A percentile compares a stretch with the other conserved stretches of the same genome.
Conservation (phyloP, 2,329 filamentous ascomycete species). For the Fusarium pseudoanthophilum region DNA sequence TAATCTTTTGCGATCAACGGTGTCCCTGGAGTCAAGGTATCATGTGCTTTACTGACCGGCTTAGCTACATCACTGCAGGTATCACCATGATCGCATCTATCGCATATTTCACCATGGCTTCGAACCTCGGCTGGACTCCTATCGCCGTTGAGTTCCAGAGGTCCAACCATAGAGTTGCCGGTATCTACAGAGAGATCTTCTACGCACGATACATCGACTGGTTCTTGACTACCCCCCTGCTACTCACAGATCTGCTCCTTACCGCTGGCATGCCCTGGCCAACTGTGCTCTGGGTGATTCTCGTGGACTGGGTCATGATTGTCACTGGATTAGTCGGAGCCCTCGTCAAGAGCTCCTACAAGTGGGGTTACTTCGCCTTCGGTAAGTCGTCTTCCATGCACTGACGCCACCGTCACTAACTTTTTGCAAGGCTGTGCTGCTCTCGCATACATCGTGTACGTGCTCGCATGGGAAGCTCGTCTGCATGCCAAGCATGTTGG, state of each 20-base stretch:
- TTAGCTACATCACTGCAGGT: slow-evolving; percentile 59
- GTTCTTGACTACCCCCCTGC: slow-evolving; percentile 69
- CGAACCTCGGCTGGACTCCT: slow-evolving; percentile 59
- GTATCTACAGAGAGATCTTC: slow-evolving; percentile 68
- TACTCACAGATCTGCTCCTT: slow-evolving; percentile 71
- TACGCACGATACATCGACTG: slow-evolving; percentile 63
- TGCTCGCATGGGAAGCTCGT: slow-evolving; percentile 53
- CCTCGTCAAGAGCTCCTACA: slow-evolving; percentile 60
- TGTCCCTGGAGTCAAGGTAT: rapidly evolving
- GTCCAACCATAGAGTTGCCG: slow-evolving; percentile 51
- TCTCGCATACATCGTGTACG: slow-evolving; percentile 57
- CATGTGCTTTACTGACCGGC: not conserved
- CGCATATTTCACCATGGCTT: slow-evolving; percentile 63
- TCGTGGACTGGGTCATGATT: slow-evolving; percentile 60
- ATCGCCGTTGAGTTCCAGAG: slow-evolving; percentile 64
- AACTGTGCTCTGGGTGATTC: slow-evolving; percentile 61
- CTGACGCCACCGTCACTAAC: rapidly evolving
- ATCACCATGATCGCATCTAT: slow-evolving; percentile 61
- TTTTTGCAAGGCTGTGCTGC: slow-evolving; percentile 50
- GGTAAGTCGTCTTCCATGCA: slow-evolving; percentile 25
- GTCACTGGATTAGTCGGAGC: slow-evolving; percentile 59
- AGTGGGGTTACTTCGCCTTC: slow-evolving; percentile 67
- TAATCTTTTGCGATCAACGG: rapidly evolving
- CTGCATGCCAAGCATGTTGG: slow-evolving; percentile 66
- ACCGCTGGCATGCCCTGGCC: slow-evolving; percentile 67